Base-by-base conservation (phyloP, 2,329 filamentous ascomycete genomes). In the Fusarium sp. region DNA sequence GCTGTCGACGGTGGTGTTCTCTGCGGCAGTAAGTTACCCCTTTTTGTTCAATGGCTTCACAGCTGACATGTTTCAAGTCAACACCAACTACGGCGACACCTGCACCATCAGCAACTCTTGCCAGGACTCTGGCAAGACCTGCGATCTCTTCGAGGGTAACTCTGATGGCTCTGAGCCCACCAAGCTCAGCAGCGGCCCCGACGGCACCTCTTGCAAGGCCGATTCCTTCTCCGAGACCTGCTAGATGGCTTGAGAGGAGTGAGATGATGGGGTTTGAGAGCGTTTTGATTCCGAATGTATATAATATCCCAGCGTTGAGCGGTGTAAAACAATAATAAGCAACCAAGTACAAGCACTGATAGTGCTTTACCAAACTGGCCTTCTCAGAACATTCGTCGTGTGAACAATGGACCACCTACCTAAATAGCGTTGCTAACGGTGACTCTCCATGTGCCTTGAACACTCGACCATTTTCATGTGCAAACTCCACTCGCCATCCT, bases 11-110 rank as follows among this genome's bases (percentile, higher is more conserved):
- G 76, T 20, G 71, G 75, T 20, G 67, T 76, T n/a, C 64, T 78
- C 31, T 76, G 71, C 35, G 73, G 73, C 20, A 75, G 68, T 69
- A 67, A 66, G 72, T 69, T n/a, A 29, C 39, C 22, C 20, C 14
- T 14, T 20, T 20, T 2, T n/a, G 18, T 9, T 18, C 31, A 20
- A 2, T 7, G 22, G 2, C 2, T 14, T 5, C 5, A 3, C 8
- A 18, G 20, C 61, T 72, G 10, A 69, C 57, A 13, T 11, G 3
- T 16, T 4, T 9, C 6, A 16, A 74, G 65, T 75, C 61, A 78
- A 77, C 70, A 76, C 68, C 7, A 77, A 78, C 68, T 76, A 78
- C 24, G 73, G 76, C 16, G 75, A 78, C n/a, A 78, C 68, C 2
- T 72, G 69, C 65, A 78, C 71, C 61, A 77, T 78, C 41, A 66